Evolutionary conservation across 768 basidiomycete species (phyloP).

Genomic region (Mycena epipterygia): DNA sequence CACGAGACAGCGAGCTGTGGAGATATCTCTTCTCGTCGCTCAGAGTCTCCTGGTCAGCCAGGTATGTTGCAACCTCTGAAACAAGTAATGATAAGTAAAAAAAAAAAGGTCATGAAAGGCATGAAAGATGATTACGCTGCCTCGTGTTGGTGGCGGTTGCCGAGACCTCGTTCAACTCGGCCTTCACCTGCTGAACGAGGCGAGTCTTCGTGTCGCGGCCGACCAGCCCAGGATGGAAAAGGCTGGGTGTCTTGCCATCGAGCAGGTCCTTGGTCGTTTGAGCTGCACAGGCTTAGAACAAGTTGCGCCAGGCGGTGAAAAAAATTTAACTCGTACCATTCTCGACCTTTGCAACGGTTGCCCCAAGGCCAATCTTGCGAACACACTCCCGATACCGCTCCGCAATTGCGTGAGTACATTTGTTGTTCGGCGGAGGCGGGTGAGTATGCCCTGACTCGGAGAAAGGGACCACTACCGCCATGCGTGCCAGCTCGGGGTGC

Average conservation of each 20-base stretch:
- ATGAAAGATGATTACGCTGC: constrained; percentile 12
- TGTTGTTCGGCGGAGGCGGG: constrained; percentile 10
- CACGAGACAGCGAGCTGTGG: constrained; percentile 26
- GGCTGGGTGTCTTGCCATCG: constrained; percentile 22
- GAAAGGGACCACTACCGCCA: constrained; percentile 17
- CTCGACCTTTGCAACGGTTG: constrained; percentile 20
- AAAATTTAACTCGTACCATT: constrained; percentile 16
- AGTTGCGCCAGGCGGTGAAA: neutral
- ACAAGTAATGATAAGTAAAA: neutral
- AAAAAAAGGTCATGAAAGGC: neutral
- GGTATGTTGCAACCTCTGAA: constrained; percentile 21
- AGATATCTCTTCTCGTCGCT: constrained; percentile 17
- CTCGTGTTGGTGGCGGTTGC: neutral
- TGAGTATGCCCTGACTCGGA: constrained; percentile 18
- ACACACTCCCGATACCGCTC: constrained; percentile 22
- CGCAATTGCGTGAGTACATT: constrained; percentile 19
- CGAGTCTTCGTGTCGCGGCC: constrained; percentile 16
- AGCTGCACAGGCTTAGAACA: constrained; percentile 16
- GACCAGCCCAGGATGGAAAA: constrained; percentile 22
- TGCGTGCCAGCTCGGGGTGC: constrained; percentile 19
- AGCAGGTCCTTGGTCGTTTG: constrained; percentile 25
- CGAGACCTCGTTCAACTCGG: constrained; percentile 1
- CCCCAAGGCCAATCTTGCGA: constrained; percentile 20
- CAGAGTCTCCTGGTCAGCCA: constrained; percentile 19
- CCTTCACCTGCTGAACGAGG: constrained; percentile 22